Evolutionary conservation across 768 basidiomycete genomes (phyloP).

Genomic region (Mycena vitilis): DNA sequence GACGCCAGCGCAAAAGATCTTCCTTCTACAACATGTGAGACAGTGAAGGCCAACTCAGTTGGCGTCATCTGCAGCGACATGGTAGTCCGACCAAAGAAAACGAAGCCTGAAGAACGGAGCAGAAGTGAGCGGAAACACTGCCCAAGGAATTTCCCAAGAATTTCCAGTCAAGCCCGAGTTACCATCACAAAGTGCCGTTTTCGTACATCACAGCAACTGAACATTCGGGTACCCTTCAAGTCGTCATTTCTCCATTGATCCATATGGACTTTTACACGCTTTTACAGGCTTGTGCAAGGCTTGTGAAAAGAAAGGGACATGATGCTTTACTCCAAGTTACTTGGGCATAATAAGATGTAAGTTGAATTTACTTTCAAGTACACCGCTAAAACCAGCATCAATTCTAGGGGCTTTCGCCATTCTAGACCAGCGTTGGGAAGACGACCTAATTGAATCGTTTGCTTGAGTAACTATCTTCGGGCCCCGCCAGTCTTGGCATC

Average conservation of each 20-base stretch:
- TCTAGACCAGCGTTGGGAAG: too few relatives aligned
- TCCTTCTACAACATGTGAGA: slow-evolving; percentile 36
- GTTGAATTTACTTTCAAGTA: too few relatives aligned
- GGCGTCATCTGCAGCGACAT: slow-evolving; percentile 18
- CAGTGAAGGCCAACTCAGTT: slow-evolving; percentile 31
- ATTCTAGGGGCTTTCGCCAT: too few relatives aligned
- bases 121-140: neutral
- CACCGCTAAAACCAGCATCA: too few relatives aligned
- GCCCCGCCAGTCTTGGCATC: too few relatives aligned
- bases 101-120: slow-evolving; percentile 7
- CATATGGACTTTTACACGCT: neutral
- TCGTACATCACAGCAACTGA: neutral
- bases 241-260: slow-evolving; percentile 1
- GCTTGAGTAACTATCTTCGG: too few relatives aligned
- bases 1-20: slow-evolving; percentile 37
- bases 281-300: too few relatives aligned
- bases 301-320: too few relatives aligned
- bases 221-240: neutral
- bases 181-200: slow-evolving; percentile 5
- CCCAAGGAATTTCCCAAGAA: neutral
- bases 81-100: slow-evolving; percentile 32
- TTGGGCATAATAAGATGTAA: too few relatives aligned
- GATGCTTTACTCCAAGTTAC: too few relatives aligned
- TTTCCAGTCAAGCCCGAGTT: neutral
- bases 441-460: too few relatives aligned